These are phyloP conservation scores for Fomitiporia mediterranea DNA, from an alignment of 1,284 basidiomycete genomes.

Conservation along the genomic window DNA sequence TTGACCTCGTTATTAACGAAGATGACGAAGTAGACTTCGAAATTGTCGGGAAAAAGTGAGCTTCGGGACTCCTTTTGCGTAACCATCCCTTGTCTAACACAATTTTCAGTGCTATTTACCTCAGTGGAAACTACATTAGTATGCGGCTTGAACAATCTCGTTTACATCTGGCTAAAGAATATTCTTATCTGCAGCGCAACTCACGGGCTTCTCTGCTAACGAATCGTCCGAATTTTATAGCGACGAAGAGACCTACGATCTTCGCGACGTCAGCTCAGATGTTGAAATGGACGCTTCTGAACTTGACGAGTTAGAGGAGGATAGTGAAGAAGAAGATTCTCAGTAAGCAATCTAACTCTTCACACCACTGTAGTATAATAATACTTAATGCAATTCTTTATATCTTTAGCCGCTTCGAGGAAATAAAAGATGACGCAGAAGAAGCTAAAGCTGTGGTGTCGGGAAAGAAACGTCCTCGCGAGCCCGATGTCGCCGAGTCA, in stretches of 20 bases:
- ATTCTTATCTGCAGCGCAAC: conserved; percentile 28
- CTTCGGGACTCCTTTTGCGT: conserved; percentile 16
- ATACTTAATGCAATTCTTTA: background rate
- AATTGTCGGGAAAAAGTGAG: conserved; percentile 81
- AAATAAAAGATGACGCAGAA: conserved; percentile 31
- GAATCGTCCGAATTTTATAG: conserved; percentile 25
- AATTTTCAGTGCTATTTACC: conserved; percentile 63
- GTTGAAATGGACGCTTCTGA: conserved; percentile 63
- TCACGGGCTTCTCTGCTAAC: conserved; percentile 44
- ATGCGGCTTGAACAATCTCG: conserved; percentile 26
- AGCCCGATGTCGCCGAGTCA: conserved; percentile 38
- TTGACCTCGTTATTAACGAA: conserved; percentile 73
- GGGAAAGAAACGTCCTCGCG: conserved; percentile 17
- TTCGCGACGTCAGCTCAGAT: conserved; percentile 72
- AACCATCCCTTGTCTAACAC: background rate
- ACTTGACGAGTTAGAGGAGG: conserved; percentile 51
- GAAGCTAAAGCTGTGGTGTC: conserved; percentile 16
- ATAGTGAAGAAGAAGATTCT: conserved; percentile 56
- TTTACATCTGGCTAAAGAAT: conserved; percentile 10
- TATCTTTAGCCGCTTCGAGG: conserved; percentile 57
- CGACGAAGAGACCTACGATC: conserved; percentile 45
- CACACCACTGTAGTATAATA: background rate
- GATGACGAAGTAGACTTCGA: conserved; percentile 71
- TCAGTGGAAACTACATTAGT: conserved; percentile 91
- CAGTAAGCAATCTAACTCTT: conserved; percentile 30